Percentiles rank a stretch among this genome's conserved stretches.
phyloP scores from a whole-genome alignment of 768 basidiomycete genomes.

The Tephrocybe sp. region DNA sequence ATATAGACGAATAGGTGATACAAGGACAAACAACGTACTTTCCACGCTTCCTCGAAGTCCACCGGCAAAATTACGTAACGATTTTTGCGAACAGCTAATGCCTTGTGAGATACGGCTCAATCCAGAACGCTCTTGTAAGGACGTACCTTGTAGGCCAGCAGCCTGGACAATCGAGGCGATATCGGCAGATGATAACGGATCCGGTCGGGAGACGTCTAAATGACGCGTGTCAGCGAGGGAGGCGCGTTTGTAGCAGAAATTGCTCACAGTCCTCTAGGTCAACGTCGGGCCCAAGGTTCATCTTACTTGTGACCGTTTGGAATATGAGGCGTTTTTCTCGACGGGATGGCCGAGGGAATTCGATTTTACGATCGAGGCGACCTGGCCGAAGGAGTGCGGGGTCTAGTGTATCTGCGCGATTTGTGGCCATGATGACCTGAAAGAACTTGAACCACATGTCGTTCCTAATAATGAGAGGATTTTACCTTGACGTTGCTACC shows the following conservation, averaged over 20 bases:
- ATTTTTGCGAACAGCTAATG: conserved; percentile 91
- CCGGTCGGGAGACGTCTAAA: conserved; percentile 93
- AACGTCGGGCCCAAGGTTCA: conserved; percentile 97
- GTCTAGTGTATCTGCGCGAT: conserved; percentile 96
- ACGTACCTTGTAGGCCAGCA: conserved; percentile 89
- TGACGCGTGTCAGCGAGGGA: no score
- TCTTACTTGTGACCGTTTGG: conserved; percentile 95
- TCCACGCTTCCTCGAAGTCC: conserved; percentile 99
- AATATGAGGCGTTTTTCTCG: conserved; percentile 96
- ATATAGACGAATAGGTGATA: conserved; percentile 34
- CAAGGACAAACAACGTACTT: conserved; percentile 75
- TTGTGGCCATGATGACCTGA: conserved; percentile 99
- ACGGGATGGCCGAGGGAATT: conserved; percentile 93
- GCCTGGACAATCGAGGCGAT: conserved; percentile 96
- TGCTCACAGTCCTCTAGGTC: conserved; percentile 95
- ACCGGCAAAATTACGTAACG: conserved; percentile 95
- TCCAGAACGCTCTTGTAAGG: no score
- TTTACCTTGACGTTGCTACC: conserved; percentile 95
- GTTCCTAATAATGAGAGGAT: background rate
- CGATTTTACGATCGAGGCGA: conserved; percentile 97
- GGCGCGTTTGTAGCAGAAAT: no score
- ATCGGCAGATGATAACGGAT: conserved; percentile 93
- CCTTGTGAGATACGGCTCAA: no score
- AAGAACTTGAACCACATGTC: background rate
- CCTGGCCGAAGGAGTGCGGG: conserved; percentile 97